A percentile compares a stretch with the other conserved stretches of the same genome.
These are phyloP conservation scores for Petunia hybrid DNA, from an alignment of 305 asterid genomes.

Conservation along the genomic window DNA sequence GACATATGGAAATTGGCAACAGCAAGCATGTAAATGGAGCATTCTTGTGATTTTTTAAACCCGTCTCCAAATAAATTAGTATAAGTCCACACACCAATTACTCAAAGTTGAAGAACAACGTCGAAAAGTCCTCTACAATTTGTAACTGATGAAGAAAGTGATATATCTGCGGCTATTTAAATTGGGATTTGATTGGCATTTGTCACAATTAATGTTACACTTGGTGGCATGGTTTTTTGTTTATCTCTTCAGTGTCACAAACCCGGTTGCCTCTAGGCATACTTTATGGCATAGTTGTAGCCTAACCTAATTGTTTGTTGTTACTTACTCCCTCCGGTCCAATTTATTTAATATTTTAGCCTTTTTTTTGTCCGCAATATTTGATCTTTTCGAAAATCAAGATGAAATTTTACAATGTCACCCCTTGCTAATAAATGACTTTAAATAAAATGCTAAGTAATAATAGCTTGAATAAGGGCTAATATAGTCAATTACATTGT, in stretches of 20 bases:
- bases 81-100: background rate
- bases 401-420: too few species aligned
- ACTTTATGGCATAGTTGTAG: background rate
- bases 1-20: background rate
- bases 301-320: background rate
- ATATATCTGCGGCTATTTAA: background rate
- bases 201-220: background rate
- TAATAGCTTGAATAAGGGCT: too few species aligned
- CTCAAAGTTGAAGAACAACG: background rate
- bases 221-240: background rate
- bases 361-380: too few species aligned
- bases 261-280: background rate
- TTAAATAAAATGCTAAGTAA: too few species aligned
- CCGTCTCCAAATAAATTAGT: background rate
- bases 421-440: too few species aligned
- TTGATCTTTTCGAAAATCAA: too few species aligned
- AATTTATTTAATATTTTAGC: too few species aligned
- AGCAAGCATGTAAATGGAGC: conserved; percentile 5
- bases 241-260: too few species aligned
- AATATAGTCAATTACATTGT: too few species aligned
- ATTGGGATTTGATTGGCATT: background rate
- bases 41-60: background rate
- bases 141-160: background rate
- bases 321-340: background rate
- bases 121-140: background rate